Base-by-base conservation (phyloP, 1,284 basidiomycete species). In the Microstroma glucosiphilum region DNA sequence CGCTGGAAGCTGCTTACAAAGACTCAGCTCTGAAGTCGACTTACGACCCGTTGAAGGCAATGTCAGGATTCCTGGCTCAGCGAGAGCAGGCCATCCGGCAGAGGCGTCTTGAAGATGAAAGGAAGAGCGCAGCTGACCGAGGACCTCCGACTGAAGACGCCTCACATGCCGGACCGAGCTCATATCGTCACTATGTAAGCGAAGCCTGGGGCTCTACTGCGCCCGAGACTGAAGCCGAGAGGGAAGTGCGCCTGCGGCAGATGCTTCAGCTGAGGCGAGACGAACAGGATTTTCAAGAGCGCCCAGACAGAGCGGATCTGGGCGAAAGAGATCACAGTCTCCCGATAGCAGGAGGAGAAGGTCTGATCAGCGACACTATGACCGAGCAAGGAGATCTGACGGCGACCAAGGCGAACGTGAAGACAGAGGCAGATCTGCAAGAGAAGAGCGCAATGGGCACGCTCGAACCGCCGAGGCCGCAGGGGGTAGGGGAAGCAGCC, bases 11-110 rank as follows among this genome's bases (percentile, higher is more conserved):
- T 40, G 65, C 69, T 1, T 70, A 67, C 62, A 67, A 66, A 21
- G 73, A 76, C 37, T 60, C 60, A 2, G 37, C 46, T 1, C n/a
- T 30, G 59, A 76, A 76, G 56, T 63, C 62, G 46, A 59, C 54
- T 40, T 60, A 70, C 60, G 76, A 78, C 37, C 75, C 76, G 1
- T 64, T 77, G 51, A 68, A 66, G 49, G 60, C 63, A 0, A 74
- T 78, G 68, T 42, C 30, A 25, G 51, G 21, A 2, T 54, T 54
- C 26, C 25, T 54, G 6, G 51, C 51, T 25, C n/a, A 57, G 25
- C 26, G 56, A 40, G 40, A 49, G 56, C n/a, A 57, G 21, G 57
- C 43, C 19, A 43, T 21, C 15, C 23, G 51, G 8, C 23, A 46
- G 37, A 58, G 40, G 12, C 11, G 25, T 25, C 23, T 43, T 25